Evolutionary conservation across 441 rosid genomes (phyloP).

Genomic region (Erodium texanum): DNA sequence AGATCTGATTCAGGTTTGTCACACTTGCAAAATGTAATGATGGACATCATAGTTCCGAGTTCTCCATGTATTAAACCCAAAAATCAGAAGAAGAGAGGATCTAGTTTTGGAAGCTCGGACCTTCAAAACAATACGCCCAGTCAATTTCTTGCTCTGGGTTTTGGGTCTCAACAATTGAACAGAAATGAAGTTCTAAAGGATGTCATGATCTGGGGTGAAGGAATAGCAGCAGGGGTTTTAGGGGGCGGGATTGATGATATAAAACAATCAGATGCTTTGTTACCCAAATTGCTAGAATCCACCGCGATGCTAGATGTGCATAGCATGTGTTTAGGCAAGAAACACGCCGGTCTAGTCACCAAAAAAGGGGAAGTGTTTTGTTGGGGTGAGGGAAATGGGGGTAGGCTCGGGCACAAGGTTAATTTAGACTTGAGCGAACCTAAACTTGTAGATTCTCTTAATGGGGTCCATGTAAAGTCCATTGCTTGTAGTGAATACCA

Average conservation of each 20-base stretch:
- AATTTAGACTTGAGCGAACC: constrained; percentile 43
- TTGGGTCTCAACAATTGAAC: background rate
- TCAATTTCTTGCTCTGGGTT: constrained; percentile 8
- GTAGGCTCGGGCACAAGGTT: constrained; percentile 60
- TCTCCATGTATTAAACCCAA: constrained; percentile 33
- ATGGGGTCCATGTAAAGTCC: constrained; percentile 33
- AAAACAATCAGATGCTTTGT: constrained; percentile 27
- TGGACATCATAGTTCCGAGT: constrained; percentile 23
- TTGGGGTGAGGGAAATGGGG: constrained; percentile 68
- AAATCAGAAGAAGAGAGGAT: constrained; percentile 27
- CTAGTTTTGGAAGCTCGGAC: constrained; percentile 23
- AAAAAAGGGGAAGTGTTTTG: constrained; percentile 67
- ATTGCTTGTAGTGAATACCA: constrained; percentile 59
- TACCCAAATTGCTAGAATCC: constrained; percentile 51
- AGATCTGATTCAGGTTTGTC: constrained; percentile 37
- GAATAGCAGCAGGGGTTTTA: constrained; percentile 26
- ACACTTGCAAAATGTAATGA: constrained; percentile 21
- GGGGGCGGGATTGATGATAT: constrained; percentile 27
- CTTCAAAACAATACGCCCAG: constrained; percentile 32
- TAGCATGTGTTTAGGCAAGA: constrained; percentile 48
- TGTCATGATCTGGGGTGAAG: constrained; percentile 78
- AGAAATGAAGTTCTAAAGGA: constrained; percentile 49
- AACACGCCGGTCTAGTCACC: constrained; percentile 60
- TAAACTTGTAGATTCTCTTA: constrained; percentile 49
- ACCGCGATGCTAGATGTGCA: constrained; percentile 52